These are phyloP conservation scores for Syzygium malaccense DNA, from an alignment of 441 rosid genomes.

Conservation along the genomic window DNA sequence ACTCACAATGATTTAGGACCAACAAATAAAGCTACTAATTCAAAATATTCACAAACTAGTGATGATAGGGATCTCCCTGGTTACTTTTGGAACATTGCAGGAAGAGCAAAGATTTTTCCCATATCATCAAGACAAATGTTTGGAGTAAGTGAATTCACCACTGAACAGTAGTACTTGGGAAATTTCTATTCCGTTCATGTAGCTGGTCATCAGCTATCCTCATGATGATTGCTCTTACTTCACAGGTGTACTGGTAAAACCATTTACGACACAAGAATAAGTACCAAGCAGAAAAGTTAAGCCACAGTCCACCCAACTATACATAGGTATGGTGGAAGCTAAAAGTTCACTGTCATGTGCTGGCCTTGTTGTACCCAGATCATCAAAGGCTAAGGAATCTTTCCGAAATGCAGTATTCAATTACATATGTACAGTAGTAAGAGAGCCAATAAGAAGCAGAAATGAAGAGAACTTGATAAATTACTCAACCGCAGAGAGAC, in stretches of 20 bases:
- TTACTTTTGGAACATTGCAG: background rate
- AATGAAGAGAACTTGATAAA: background rate
- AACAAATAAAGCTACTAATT: background rate
- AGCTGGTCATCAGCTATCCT: background rate
- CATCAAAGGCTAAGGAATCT: background rate
- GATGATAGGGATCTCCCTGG: background rate
- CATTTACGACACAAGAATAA: background rate
- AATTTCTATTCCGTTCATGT: background rate
- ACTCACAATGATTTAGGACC: background rate
- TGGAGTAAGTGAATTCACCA: background rate
- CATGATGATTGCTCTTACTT: background rate
- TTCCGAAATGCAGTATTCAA: background rate
- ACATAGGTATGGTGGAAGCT: background rate
- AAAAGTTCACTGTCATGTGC: background rate
- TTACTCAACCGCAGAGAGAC: background rate
- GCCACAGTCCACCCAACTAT: background rate
- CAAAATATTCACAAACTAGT: background rate
- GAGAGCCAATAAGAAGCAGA: background rate
- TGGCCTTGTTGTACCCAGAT: background rate
- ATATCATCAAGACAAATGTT: background rate
- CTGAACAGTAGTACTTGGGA: background rate
- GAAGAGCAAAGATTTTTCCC: background rate
- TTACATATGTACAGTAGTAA: background rate
- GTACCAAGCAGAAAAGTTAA: background rate
- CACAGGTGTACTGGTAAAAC: background rate